phyloP scores from a whole-genome alignment of 179 eudicot species.

The Actinidia arguta region DNA sequence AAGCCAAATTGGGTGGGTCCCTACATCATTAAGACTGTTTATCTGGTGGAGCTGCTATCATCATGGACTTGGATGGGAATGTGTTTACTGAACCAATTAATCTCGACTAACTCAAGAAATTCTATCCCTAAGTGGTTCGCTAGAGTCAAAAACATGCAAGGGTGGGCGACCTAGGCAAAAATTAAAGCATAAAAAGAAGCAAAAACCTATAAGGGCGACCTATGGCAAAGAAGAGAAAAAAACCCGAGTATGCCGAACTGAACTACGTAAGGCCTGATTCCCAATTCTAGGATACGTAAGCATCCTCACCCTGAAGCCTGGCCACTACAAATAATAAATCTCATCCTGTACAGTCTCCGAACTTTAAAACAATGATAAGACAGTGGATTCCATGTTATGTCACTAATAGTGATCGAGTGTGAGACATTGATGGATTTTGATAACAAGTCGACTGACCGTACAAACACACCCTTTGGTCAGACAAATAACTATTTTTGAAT shows the following conservation, averaged over 20 bases:
- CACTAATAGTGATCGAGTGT: too few relatives aligned
- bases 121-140: neutral
- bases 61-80: neutral
- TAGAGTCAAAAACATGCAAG: neutral
- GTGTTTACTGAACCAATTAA: neutral
- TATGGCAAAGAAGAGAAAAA: neutral
- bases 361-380: too few relatives aligned
- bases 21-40: neutral
- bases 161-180: neutral
- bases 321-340: too few relatives aligned
- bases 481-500: too few relatives aligned
- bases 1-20: neutral
- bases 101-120: neutral
- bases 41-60: neutral
- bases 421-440: too few relatives aligned
- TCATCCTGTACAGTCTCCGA: too few relatives aligned
- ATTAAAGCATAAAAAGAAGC: neutral
- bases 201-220: neutral
- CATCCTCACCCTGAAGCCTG: neutral
- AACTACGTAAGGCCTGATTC: neutral
- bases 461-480: too few relatives aligned
- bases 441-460: too few relatives aligned
- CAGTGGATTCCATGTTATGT: too few relatives aligned
- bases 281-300: neutral
- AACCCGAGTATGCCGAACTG: neutral